Percentiles rank a stretch among this genome's conserved stretches.
Conservation (phyloP, 805 yeast species). For the Hemisphaericaspora nanyangensis region DNA sequence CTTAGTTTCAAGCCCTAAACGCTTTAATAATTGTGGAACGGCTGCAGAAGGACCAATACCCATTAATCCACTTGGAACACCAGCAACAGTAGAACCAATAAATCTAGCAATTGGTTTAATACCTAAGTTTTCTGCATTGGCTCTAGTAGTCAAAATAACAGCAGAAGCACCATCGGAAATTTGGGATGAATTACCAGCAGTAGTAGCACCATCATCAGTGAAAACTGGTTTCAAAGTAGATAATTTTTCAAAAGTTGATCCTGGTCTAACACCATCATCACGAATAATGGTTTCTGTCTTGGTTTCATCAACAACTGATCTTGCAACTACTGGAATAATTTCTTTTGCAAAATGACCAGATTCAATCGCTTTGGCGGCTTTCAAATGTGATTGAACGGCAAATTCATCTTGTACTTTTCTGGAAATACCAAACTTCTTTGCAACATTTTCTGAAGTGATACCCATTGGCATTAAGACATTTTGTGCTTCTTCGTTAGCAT, state of each 20-base stretch:
- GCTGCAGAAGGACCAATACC: slow-evolving; percentile 36
- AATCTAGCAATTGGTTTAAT: slow-evolving; percentile 27
- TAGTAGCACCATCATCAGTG: slow-evolving; percentile 25
- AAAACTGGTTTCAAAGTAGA: slow-evolving; percentile 29
- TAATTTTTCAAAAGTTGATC: slow-evolving; percentile 22
- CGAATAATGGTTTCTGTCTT: slow-evolving; percentile 12
- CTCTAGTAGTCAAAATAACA: slow-evolving; percentile 30
- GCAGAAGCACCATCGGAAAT: slow-evolving; percentile 36
- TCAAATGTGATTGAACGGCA: slow-evolving; percentile 21
- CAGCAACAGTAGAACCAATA: slow-evolving; percentile 26
- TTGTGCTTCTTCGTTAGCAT: slow-evolving; percentile 19
- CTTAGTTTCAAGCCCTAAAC: slow-evolving; percentile 19
- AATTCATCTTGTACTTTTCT: slow-evolving; percentile 23
- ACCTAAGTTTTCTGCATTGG: slow-evolving; percentile 28
- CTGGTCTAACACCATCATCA: slow-evolving; percentile 30
- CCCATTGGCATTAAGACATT: slow-evolving; percentile 31
- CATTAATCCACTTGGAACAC: slow-evolving; percentile 33
- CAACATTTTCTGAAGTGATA: slow-evolving; percentile 25
- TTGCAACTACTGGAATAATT: slow-evolving; percentile 14
- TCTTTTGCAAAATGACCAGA: slow-evolving; percentile 21
- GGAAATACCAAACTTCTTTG: slow-evolving; percentile 17
- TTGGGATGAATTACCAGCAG: slow-evolving; percentile 37
- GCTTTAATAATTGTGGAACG: slow-evolving; percentile 21
- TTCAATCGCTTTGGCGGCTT: slow-evolving; percentile 20
- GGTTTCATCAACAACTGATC: slow-evolving; percentile 7